phyloP scores from a whole-genome alignment of 2,329 filamentous ascomycete genomes.

The Exophiala sp. region DNA sequence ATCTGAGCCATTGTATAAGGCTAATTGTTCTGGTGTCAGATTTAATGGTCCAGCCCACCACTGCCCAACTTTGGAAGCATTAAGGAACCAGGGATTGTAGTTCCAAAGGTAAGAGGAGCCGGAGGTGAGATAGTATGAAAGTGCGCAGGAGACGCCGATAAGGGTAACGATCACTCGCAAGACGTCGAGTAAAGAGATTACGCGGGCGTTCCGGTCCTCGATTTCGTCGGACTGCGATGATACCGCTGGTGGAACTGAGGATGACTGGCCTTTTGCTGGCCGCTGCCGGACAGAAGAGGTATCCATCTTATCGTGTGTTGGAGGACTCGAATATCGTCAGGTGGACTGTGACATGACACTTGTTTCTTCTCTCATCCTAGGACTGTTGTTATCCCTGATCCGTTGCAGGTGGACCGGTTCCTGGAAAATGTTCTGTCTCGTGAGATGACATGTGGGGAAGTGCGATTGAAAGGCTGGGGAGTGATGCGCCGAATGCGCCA shows the following conservation, averaged over 20 bases:
- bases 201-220: slow-evolving; percentile 22
- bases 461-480: slow-evolving; percentile 7
- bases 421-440: slow-evolving; percentile 1
- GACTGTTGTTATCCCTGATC: too few species aligned
- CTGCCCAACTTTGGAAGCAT: slow-evolving; percentile 55
- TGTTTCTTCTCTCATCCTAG: too few species aligned
- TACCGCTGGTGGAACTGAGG: background rate
- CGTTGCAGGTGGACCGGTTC: background rate
- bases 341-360: too few species aligned
- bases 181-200: slow-evolving; percentile 58
- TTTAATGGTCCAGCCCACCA: slow-evolving; percentile 60
- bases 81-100: slow-evolving; percentile 61
- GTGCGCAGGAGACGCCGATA: slow-evolving; percentile 60
- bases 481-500: slow-evolving; percentile 1
- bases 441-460: slow-evolving; percentile 13
- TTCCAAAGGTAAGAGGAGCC: slow-evolving; percentile 70
- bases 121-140: slow-evolving; percentile 73
- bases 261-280: slow-evolving; percentile 2
- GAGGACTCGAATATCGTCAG: too few species aligned
- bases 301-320: slow-evolving; percentile 6
- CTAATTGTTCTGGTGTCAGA: slow-evolving; percentile 72
- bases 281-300: slow-evolving; percentile 13
- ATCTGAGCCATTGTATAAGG: slow-evolving; percentile 73
- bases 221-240: slow-evolving; percentile 7
- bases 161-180: slow-evolving; percentile 67